A percentile compares a stretch with the other conserved stretches of the same genome.
Conservation (phyloP, 768 basidiomycete genomes). For the Phaffia australis region DNA sequence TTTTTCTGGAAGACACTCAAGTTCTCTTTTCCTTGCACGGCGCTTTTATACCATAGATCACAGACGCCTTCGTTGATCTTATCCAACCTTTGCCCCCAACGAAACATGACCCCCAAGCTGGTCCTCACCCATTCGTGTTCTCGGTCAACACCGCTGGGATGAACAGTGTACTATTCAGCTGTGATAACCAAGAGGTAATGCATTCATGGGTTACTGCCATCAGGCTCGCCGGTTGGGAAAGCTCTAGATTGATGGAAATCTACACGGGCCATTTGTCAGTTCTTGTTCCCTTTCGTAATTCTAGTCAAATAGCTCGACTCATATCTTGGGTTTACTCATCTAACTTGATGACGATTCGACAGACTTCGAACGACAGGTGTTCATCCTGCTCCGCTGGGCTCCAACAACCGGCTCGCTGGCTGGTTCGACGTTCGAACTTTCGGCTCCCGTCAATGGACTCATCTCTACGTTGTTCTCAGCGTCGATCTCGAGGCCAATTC, state of each 20-base stretch:
- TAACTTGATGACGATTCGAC: slow-evolving; percentile 33
- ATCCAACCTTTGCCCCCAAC: slow-evolving; percentile 38
- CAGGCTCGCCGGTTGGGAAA: slow-evolving; percentile 86
- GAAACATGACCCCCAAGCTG: slow-evolving; percentile 34
- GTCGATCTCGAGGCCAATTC: background rate
- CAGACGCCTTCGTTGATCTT: slow-evolving; percentile 35
- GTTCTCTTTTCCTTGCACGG: background rate
- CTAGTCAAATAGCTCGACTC: background rate
- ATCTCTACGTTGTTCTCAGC: slow-evolving; percentile 23
- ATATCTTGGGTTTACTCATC: slow-evolving; percentile 49
- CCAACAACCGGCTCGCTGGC: slow-evolving; percentile 8
- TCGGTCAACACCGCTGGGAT: slow-evolving; percentile 89
- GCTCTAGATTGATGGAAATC: slow-evolving; percentile 86
- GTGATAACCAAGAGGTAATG: slow-evolving; percentile 57
- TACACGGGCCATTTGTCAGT: slow-evolving; percentile 74
- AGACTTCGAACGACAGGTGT: slow-evolving; percentile 12
- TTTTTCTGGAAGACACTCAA: background rate
- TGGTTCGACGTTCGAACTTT: slow-evolving; percentile 26
- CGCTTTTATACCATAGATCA: background rate
- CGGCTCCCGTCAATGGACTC: slow-evolving; percentile 15
- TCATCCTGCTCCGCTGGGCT: background rate
- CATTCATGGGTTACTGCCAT: slow-evolving; percentile 76
- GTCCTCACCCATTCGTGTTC: slow-evolving; percentile 51
- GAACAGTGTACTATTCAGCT: slow-evolving; percentile 80
- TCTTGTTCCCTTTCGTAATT: background rate